These are phyloP conservation scores for Wickerhamiella azyma DNA, from an alignment of 805 yeast species.

Conservation along the genomic window DNA sequence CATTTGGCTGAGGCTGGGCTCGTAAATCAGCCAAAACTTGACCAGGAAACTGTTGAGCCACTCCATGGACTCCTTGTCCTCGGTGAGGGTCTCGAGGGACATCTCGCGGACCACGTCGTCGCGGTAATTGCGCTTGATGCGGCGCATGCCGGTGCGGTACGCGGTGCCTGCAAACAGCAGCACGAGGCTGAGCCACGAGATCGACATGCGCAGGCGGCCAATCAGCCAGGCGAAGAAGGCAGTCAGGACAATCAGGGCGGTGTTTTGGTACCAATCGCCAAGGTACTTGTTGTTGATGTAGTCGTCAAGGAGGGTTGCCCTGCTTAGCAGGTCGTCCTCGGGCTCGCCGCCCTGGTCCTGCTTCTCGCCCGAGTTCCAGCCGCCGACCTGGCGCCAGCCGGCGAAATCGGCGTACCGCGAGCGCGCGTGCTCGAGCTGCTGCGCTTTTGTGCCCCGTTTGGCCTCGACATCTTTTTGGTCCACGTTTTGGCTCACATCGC, in stretches of 20 bases:
- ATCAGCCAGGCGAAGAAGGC: slow-evolving; percentile 62
- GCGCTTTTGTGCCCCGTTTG: slow-evolving; percentile 23
- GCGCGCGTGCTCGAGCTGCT: slow-evolving; percentile 28
- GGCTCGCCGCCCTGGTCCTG: slow-evolving; percentile 38
- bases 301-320: slow-evolving; percentile 61
- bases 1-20: slow-evolving; percentile 77
- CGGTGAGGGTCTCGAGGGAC: slow-evolving; percentile 65
- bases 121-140: slow-evolving; percentile 59
- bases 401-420: slow-evolving; percentile 49
- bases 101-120: slow-evolving; percentile 78
- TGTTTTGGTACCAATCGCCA: slow-evolving; percentile 95
- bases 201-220: slow-evolving; percentile 62
- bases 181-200: slow-evolving; percentile 71
- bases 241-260: slow-evolving; percentile 54
- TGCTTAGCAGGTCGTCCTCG: slow-evolving; percentile 46
- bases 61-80: slow-evolving; percentile 86
- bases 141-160: slow-evolving; percentile 73
- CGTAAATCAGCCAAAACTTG: slow-evolving; percentile 83
- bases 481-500: slow-evolving; percentile 7
- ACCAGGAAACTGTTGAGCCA: slow-evolving; percentile 86
- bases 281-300: slow-evolving; percentile 60
- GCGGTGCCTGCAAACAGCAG: slow-evolving; percentile 47
- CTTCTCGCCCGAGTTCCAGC: slow-evolving; percentile 54
- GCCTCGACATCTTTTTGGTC: slow-evolving; percentile 11
- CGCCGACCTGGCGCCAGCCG: slow-evolving; percentile 93